Conservation (phyloP, 345 rosid genomes). For the Moricandia arvensis region DNA sequence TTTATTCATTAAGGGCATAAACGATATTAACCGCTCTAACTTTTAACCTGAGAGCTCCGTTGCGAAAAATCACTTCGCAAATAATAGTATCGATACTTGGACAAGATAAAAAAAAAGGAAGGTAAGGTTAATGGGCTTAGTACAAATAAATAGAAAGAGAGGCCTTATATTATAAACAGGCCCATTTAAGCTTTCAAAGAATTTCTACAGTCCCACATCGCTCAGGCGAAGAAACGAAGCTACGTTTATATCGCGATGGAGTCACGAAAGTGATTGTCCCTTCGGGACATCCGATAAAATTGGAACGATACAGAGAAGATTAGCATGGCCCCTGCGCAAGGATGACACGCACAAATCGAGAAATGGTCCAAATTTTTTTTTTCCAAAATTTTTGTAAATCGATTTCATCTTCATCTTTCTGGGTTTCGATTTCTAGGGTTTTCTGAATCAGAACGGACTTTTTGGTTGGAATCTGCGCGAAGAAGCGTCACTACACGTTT, state of each 20-base stretch:
- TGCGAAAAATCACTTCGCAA: too few species aligned
- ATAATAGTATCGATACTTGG: too few species aligned
- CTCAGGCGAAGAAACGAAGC: neutral
- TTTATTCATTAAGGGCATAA: too few species aligned
- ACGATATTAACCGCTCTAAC: too few species aligned
- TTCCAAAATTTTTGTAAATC: neutral
- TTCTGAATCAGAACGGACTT: neutral
- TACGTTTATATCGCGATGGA: neutral
- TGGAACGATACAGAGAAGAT: slow-evolving; percentile 31
- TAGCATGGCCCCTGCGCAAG: slow-evolving; percentile 29
- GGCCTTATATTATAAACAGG: neutral
- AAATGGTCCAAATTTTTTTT: slow-evolving; percentile 3
- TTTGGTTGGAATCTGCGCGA: neutral
- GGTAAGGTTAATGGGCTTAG: neutral
- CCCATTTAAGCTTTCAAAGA: neutral
- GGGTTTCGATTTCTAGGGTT: neutral
- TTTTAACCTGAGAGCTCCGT: too few species aligned
- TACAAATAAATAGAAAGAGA: neutral
- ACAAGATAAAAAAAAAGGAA: neutral
- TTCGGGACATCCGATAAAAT: slow-evolving; percentile 31
- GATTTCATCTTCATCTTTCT: neutral
- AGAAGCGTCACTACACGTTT: neutral
- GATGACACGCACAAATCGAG: slow-evolving; percentile 18
- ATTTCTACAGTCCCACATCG: slow-evolving; percentile 11
- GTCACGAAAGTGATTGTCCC: neutral